Base-by-base conservation (phyloP, 441 rosid species). In the Metrosideros polymorpha region DNA sequence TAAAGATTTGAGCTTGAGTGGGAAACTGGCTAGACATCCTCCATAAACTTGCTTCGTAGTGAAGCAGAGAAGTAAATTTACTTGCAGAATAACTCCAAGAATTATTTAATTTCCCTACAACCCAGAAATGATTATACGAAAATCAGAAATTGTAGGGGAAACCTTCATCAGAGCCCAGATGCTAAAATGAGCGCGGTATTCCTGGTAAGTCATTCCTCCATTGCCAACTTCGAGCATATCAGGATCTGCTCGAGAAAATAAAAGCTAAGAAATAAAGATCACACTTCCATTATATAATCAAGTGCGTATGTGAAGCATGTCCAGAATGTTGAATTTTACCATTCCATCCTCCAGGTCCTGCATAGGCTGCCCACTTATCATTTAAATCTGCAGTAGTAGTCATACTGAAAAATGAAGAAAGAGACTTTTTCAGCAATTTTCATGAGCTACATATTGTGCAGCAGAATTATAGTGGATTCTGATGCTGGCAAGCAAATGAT, bases 301-400 rank as follows among this genome's bases (percentile, higher is more conserved):
- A 55, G 27, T 30, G 83, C 76, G 45, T 59, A 17, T 61, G n/a
- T 19, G 9, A 47, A 47, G 57, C 24, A 42, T 84, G 14, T 6
- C 42, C 19, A 83, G 82, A 71, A 84, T 4, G 56, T 59, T 86
- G 77, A 45, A 39, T 77, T 84, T 91, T 92, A 96, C 99, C 99
- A 90, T 98, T 98, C 99, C 99, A 98, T 91, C 99, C 99, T 88
- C 99, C 99, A 86, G 99, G 99, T 89, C 99, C 99, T 1, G 99
- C 99, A 91, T 95, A 95, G 45, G 98, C 87, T 29, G 99, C 99
- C 99, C 99, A 96, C 90, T 95, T 95, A 89, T 98, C 91, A 89
- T 98, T 98, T 89, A 93, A 85, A 92, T 98, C 99, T 56, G 99
- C 99, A 86, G 92, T 94, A 14, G 94, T 91, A 57, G 96, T 95